phyloP scores from a whole-genome alignment of 192 early-diverging fungal species.

The Haplosporangium gracile region DNA sequence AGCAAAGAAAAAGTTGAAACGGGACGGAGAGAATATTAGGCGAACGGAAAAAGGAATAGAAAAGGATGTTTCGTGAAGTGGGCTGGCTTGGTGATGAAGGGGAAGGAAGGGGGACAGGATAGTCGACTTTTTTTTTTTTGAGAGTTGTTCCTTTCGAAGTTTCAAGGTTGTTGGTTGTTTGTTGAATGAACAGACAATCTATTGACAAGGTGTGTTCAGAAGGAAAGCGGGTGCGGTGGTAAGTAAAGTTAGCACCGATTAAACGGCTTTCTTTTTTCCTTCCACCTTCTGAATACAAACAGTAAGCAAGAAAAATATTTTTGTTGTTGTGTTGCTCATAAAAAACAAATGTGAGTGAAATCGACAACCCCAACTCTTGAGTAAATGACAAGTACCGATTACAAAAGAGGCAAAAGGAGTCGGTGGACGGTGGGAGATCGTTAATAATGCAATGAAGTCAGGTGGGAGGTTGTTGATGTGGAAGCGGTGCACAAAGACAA shows the following conservation, averaged over 20 bases:
- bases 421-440: neutral
- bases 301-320: too few relatives aligned
- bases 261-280: too few relatives aligned
- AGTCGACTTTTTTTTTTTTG: neutral
- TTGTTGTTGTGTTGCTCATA: too few relatives aligned
- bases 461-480: neutral
- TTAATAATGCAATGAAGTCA: neutral
- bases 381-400: slow-evolving; percentile 13
- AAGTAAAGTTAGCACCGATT: too few relatives aligned
- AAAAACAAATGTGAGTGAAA: too few relatives aligned
- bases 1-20: neutral
- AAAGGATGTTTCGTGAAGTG: neutral
- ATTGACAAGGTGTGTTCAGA: too few relatives aligned
- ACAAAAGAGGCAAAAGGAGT: neutral
- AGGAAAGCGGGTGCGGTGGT: too few relatives aligned
- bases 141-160: neutral
- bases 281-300: too few relatives aligned
- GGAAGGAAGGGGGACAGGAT: neutral
- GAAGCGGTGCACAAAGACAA: neutral
- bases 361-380: too few relatives aligned
- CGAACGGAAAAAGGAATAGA: neutral
- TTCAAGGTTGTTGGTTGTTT: too few relatives aligned
- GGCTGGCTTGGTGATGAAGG: neutral
- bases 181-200: too few relatives aligned
- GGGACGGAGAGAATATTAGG: neutral